Evolutionary conservation across 257 asterid genomes (phyloP).

Genomic region (Voacanga thouarsii): DNA sequence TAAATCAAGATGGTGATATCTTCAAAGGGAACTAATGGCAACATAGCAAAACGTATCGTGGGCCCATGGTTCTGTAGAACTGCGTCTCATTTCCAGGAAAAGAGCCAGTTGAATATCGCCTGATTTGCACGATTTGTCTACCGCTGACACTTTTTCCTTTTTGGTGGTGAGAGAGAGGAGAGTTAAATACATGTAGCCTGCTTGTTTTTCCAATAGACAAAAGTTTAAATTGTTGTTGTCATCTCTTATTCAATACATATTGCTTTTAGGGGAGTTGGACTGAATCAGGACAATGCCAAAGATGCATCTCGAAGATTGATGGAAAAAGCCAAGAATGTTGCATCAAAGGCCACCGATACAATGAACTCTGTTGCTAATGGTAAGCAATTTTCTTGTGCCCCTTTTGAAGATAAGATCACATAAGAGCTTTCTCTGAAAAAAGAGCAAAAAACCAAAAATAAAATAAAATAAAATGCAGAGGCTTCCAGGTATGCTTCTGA

Average conservation of each 20-base stretch:
- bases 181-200: not conserved
- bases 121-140: too few species aligned
- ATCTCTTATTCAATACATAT: not conserved
- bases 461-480: constrained; percentile 42
- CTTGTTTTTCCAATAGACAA: not conserved
- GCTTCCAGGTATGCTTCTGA: constrained; percentile 35
- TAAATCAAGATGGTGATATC: too few species aligned
- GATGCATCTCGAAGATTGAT: constrained; percentile 26
- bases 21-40: too few species aligned
- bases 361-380: constrained; percentile 47
- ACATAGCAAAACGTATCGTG: too few species aligned
- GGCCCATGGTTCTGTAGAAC: not conserved
- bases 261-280: constrained; percentile 29
- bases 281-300: constrained; percentile 26
- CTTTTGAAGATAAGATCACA: not conserved
- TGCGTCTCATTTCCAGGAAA: not conserved
- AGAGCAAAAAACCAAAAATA: too few species aligned
- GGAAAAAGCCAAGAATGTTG: constrained; percentile 43
- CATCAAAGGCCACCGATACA: constrained; percentile 35
- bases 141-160: too few species aligned
- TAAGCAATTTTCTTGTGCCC: not conserved
- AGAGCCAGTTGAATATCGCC: too few species aligned
- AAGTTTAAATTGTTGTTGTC: not conserved
- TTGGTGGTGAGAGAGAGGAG: not conserved
- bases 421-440: not conserved